These are phyloP conservation scores for Mycosphaerella arachidis DNA, from an alignment of 2,329 filamentous ascomycete species.

Conservation along the genomic window DNA sequence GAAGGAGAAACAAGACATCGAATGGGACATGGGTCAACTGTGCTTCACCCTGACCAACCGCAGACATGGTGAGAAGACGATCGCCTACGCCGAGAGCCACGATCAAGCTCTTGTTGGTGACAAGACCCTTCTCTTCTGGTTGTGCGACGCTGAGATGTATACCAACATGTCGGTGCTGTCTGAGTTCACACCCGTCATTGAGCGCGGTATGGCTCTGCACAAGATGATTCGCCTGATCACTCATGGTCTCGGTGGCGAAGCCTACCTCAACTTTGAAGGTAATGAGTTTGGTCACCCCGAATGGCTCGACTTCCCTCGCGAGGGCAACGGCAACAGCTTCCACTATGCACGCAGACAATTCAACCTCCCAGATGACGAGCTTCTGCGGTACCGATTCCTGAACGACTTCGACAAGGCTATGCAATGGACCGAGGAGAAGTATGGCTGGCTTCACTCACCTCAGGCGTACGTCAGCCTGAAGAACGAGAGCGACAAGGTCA, in stretches of 20 bases:
- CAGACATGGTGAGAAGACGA: constrained; percentile 94
- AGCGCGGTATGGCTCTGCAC: constrained; percentile 86
- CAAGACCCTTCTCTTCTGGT: constrained; percentile 96
- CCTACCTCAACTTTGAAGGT: constrained; percentile 96
- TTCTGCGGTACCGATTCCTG: constrained; percentile 84
- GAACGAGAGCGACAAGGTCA: constrained; percentile 87
- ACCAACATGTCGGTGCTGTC: constrained; percentile 90
- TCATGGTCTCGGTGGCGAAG: constrained; percentile 86
- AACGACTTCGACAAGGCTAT: constrained; percentile 92
- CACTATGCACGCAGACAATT: constrained; percentile 67
- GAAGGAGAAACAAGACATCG: constrained; percentile 84
- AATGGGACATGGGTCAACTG: constrained; percentile 87
- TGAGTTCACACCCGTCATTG: constrained; percentile 80
- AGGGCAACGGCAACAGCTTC: constrained; percentile 52
- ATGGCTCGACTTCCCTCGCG: constrained; percentile 97
- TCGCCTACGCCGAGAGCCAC: constrained; percentile 94
- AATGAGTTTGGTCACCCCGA: constrained; percentile 99
- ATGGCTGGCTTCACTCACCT: constrained; percentile 79
- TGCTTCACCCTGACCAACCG: constrained; percentile 87
- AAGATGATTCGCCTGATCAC: constrained; percentile 97
- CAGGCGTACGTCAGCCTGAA: constrained; percentile 94
- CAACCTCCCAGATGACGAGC: constrained; percentile 79
- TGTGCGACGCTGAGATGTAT: constrained; percentile 95
- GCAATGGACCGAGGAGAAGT: constrained; percentile 82
- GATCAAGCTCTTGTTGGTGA: constrained; percentile 98